phyloP scores from a whole-genome alignment of 768 basidiomycete genomes.

The Melanogaster broomeanus region DNA sequence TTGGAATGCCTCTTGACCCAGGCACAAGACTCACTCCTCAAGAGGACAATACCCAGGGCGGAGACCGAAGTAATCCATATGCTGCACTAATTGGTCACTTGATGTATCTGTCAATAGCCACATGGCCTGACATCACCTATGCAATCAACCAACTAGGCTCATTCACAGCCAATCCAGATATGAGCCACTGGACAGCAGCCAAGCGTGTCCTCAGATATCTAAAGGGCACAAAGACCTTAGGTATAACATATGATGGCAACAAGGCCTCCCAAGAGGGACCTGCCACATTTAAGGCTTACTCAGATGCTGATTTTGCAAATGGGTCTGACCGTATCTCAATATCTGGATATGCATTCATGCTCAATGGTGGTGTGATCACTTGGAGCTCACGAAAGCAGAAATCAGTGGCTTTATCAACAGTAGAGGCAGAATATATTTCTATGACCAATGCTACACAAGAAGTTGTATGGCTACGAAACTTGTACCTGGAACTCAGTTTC shows the following conservation, averaged over 20 bases:
- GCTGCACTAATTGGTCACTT: constrained; percentile 22
- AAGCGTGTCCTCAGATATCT: constrained; percentile 19
- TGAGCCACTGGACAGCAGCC: constrained; percentile 9
- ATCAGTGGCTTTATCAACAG: constrained; percentile 15
- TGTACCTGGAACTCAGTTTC: constrained; percentile 32
- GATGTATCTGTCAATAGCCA: constrained; percentile 20
- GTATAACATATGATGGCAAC: neutral
- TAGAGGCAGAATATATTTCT: constrained; percentile 3
- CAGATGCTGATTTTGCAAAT: constrained; percentile 29
- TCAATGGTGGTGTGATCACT: constrained; percentile 30
- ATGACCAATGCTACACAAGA: constrained; percentile 2
- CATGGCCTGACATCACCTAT: constrained; percentile 12
- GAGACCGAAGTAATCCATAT: no score
- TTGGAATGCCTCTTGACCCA: no score
- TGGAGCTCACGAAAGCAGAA: constrained; percentile 35
- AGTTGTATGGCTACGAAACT: constrained; percentile 26
- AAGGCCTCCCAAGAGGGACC: neutral
- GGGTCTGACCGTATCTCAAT: constrained; percentile 20
- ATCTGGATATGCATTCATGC: constrained; percentile 28
- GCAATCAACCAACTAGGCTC: constrained; percentile 9
- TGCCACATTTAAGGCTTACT: constrained; percentile 15
- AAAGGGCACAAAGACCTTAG: neutral
- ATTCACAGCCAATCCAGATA: constrained; percentile 8
- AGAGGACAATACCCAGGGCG: no score
- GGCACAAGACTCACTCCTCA: no score